phyloP scores from a whole-genome alignment of 2,329 filamentous ascomycete species.

The Verticillium nonalfalfae region DNA sequence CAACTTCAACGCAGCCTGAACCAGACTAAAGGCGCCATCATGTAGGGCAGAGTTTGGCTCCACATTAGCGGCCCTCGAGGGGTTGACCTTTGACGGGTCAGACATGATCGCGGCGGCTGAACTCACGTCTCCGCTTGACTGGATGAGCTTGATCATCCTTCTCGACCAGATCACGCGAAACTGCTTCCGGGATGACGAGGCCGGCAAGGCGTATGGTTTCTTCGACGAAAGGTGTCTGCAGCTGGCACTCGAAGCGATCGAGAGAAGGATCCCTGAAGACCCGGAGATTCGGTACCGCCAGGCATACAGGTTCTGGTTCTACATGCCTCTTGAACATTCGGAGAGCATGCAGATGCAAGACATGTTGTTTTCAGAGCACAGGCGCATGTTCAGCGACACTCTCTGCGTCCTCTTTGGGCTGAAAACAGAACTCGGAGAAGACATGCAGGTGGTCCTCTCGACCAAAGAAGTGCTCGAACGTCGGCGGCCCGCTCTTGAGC shows the following conservation, averaged over 20 bases:
- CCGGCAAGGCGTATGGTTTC: neutral
- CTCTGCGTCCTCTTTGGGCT: no score
- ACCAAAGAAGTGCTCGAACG: neutral
- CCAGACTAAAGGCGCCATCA: no score
- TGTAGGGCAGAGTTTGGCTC: no score
- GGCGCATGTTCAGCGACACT: no score
- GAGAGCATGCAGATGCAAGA: no score
- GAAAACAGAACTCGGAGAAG: no score
- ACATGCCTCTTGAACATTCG: no score
- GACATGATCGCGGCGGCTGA: neutral
- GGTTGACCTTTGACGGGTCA: neutral
- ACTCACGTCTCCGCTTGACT: neutral
- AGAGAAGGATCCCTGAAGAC: no score
- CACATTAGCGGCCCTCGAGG: no score
- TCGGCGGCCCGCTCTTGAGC: neutral
- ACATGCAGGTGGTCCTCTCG: neutral
- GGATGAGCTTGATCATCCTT: neutral
- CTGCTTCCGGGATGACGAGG: neutral
- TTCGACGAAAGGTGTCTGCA: neutral
- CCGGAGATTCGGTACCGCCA: no score
- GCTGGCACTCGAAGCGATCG: neutral
- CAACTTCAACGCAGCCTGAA: neutral
- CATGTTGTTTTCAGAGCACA: no score
- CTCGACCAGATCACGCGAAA: neutral
- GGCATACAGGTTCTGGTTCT: no score